Percentiles rank a stretch among this genome's conserved stretches.
Evolutionary conservation across 2,329 filamentous ascomycete genomes (phyloP).

Genomic region (Apiospora pterosperma): DNA sequence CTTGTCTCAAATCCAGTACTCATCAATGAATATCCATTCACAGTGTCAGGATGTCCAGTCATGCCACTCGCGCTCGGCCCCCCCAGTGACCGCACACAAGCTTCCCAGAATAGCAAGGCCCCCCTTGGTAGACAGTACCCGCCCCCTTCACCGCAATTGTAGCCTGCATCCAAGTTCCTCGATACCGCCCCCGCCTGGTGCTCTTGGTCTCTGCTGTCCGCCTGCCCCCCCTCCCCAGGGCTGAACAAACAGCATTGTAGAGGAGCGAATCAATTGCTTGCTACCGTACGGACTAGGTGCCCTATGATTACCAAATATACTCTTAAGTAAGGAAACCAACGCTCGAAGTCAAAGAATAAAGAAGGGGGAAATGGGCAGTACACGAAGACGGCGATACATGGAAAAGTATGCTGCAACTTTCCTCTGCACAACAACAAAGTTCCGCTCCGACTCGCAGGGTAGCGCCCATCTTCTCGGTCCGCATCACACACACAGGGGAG

Average conservation of each 20-base stretch:
- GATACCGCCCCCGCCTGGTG: slow-evolving; percentile 7
- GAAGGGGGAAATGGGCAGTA: background rate
- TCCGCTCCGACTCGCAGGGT: background rate
- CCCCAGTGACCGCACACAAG: background rate
- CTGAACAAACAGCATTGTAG: background rate
- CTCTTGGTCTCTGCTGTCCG: background rate
- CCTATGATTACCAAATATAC: too few species aligned
- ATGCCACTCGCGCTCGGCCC: slow-evolving; percentile 1
- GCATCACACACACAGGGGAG: background rate
- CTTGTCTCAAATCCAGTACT: too few species aligned
- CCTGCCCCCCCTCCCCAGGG: background rate
- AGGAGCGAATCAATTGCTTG: background rate
- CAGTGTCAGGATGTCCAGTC: too few species aligned
- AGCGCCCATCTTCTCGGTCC: background rate
- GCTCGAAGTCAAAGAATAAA: too few species aligned
- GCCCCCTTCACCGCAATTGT: slow-evolving; percentile 11
- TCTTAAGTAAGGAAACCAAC: background rate
- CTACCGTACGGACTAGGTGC: background rate
- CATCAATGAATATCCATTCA: too few species aligned
- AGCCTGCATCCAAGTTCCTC: slow-evolving; percentile 12
- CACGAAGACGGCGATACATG: background rate
- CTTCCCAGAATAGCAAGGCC: slow-evolving; percentile 1
- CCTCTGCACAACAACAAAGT: background rate
- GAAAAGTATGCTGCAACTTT: background rate
- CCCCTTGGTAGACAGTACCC: slow-evolving; percentile 4